Evolutionary conservation across 148 eudicot genomes (phyloP).

Genomic region (Rhododendron griersonianum): DNA sequence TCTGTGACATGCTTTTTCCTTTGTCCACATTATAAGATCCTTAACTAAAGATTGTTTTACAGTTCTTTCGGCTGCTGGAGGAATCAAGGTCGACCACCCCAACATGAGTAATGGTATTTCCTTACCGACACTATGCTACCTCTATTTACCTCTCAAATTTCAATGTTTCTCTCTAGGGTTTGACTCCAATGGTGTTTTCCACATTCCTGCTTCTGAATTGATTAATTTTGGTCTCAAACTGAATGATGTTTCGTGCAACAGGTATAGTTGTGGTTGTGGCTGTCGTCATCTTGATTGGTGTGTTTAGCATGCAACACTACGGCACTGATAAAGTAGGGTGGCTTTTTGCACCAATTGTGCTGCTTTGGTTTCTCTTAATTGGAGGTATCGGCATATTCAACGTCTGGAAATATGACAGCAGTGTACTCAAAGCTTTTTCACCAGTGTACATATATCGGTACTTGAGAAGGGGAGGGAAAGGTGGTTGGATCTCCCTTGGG

Average conservation of each 20-base stretch:
- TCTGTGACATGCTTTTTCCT: neutral
- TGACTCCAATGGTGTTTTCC: neutral
- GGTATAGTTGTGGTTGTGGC: slow-evolving; percentile 88
- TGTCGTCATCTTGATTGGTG: slow-evolving; percentile 75
- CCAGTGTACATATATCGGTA: slow-evolving; percentile 77
- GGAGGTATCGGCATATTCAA: slow-evolving; percentile 91
- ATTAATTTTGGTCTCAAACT: neutral
- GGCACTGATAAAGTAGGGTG: slow-evolving; percentile 97
- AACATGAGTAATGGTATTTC: slow-evolving; percentile 69
- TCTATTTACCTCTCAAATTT: neutral
- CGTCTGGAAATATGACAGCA: slow-evolving; percentile 63
- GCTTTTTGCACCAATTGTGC: slow-evolving; percentile 91
- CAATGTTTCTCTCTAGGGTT: neutral
- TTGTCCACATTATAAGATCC: neutral
- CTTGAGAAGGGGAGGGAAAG: slow-evolving; percentile 56
- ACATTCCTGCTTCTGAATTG: neutral
- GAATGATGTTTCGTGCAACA: slow-evolving; percentile 30
- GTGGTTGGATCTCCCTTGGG: slow-evolving; percentile 84
- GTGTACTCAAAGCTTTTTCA: slow-evolving; percentile 84
- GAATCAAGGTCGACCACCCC: slow-evolving; percentile 85
- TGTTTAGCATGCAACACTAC: slow-evolving; percentile 92
- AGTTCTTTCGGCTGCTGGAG: slow-evolving; percentile 97
- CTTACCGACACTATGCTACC: neutral
- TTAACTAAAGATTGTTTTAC: slow-evolving; percentile 19
- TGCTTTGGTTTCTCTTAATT: slow-evolving; percentile 88